Percentiles rank a stretch among this genome's conserved stretches.
Conservation (phyloP, 768 basidiomycete species). For the Steccherinum ochraceum region DNA sequence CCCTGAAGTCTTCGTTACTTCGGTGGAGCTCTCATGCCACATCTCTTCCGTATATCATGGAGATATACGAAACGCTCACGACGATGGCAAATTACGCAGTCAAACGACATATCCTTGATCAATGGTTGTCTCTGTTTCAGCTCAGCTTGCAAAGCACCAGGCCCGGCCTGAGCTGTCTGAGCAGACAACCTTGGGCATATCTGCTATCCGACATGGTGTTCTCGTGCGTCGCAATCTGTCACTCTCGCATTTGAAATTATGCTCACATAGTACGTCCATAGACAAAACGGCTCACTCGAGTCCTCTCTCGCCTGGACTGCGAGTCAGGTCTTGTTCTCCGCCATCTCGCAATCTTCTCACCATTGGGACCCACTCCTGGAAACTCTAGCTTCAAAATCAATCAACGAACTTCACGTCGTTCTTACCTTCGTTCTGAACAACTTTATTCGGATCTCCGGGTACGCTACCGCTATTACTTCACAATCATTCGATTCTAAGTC, state of each 20-base stretch:
- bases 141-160: no score
- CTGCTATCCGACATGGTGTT: no score
- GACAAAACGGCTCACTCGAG: background rate
- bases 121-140: background rate
- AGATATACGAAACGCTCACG: no score
- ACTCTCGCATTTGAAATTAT: no score
- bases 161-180: no score
- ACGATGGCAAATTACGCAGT: background rate
- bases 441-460: background rate
- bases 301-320: background rate
- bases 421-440: background rate
- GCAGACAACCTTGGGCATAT: no score
- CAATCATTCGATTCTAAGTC: no score
- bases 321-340: background rate
- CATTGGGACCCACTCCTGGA: background rate
- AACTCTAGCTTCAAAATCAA: background rate
- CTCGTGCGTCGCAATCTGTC: no score
- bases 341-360: background rate
- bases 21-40: no score
- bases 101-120: background rate
- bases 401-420: background rate
- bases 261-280: no score
- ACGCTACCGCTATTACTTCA: background rate
- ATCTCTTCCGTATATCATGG: no score
- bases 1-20: no score